phyloP scores from a whole-genome alignment of 345 rosid genomes.

The Salix dunnii region DNA sequence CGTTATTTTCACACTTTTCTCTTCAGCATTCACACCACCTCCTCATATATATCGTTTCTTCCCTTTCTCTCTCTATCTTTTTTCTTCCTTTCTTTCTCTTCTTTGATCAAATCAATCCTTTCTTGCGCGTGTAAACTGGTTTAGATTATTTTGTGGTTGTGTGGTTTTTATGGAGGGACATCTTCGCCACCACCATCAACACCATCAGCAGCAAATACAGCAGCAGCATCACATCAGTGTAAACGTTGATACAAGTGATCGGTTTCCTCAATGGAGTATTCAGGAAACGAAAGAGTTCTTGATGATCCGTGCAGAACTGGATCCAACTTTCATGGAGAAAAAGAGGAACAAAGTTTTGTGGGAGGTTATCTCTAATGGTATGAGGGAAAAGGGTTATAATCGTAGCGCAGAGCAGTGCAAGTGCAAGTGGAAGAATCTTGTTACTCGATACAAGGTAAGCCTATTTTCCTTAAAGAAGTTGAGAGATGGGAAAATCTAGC shows the following conservation, averaged over 20 bases:
- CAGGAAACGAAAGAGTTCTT: slow-evolving; percentile 88
- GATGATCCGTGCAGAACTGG: slow-evolving; percentile 74
- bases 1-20: slow-evolving; percentile 48
- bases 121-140: background rate
- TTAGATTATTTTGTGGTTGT: slow-evolving; percentile 13
- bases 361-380: slow-evolving; percentile 70
- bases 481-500: background rate
- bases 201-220: slow-evolving; percentile 31
- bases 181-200: slow-evolving; percentile 34
- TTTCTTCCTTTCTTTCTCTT: background rate
- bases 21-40: slow-evolving; percentile 37
- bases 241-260: slow-evolving; percentile 48
- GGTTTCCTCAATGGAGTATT: slow-evolving; percentile 95
- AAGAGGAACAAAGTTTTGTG: slow-evolving; percentile 89
- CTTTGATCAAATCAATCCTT: slow-evolving; percentile 10
- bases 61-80: slow-evolving; percentile 25
- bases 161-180: slow-evolving; percentile 53
- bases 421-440: slow-evolving; percentile 99
- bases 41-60: slow-evolving; percentile 33
- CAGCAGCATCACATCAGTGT: slow-evolving; percentile 43
- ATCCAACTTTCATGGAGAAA: slow-evolving; percentile 87
- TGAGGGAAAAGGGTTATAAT: slow-evolving; percentile 75
- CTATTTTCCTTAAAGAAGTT: background rate
- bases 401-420: slow-evolving; percentile 99
- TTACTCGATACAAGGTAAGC: slow-evolving; percentile 86